phyloP scores from a whole-genome alignment of 2,329 filamentous ascomycete genomes.

The Sclerotinia borealis region DNA sequence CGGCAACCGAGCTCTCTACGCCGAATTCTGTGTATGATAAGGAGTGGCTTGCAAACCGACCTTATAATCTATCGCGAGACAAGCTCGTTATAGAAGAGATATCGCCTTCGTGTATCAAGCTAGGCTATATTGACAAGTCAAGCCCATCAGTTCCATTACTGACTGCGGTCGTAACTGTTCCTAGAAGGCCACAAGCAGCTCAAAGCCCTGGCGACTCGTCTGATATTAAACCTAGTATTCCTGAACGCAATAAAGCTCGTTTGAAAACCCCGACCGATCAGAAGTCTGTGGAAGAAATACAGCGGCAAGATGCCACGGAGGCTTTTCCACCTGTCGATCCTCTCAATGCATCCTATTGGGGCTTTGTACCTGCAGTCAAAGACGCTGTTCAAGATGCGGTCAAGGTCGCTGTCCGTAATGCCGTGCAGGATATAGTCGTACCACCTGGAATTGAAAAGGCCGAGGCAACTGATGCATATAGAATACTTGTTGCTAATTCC shows the following conservation, averaged over 20 bases:
- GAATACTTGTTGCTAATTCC: constrained; percentile 24
- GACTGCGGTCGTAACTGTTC: constrained; percentile 11
- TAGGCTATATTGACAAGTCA: constrained; percentile 9
- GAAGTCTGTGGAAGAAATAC: constrained; percentile 12
- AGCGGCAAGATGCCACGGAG: background rate
- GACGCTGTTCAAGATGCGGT: constrained; percentile 28
- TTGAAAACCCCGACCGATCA: background rate
- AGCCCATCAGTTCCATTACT: constrained; percentile 1
- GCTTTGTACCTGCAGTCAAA: constrained; percentile 26
- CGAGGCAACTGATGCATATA: constrained; percentile 23
- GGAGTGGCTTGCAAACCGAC: background rate
- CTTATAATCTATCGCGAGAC: background rate
- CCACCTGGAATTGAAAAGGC: constrained; percentile 19
- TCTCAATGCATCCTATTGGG: constrained; percentile 26
- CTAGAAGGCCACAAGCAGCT: background rate
- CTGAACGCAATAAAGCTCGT: constrained; percentile 5
- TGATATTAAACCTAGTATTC: constrained; percentile 2
- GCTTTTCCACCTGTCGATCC: constrained; percentile 10
- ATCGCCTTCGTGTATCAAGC: constrained; percentile 11
- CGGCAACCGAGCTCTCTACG: background rate
- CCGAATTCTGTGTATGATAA: background rate
- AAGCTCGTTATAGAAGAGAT: constrained; percentile 9
- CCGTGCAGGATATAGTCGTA: constrained; percentile 21
- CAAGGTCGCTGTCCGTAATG: constrained; percentile 26
- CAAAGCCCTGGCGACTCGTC: background rate